Evolutionary conservation across 1,284 basidiomycete genomes (phyloP), one percentile per base, ranked within the genome.

Genomic region (Rhodofomes roseus): DNA sequence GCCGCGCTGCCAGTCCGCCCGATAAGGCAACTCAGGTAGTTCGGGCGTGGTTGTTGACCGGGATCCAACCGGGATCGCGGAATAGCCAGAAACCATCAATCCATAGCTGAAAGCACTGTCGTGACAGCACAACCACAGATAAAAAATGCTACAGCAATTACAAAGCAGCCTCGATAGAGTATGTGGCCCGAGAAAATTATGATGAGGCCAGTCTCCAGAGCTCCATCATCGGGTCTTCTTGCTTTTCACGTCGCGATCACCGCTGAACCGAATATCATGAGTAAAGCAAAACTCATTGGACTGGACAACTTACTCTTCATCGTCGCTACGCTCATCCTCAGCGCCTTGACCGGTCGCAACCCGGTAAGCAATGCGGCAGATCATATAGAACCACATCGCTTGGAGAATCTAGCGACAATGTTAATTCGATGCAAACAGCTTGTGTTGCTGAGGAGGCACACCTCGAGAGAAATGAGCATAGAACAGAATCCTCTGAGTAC

Each of bases 321-420:
- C 91, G 64, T 96, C 95, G 69, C 92, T 95, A 60, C 95, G 83
- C 25, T 79, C 80, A 69, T 98, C 96, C 51, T 93, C 87, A 1
- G 95, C 96, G 2, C 86, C 89, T 44, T 84, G 75, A 0, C 92
- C 93, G 12, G 78, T 82, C 27, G 96, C 70, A 1, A 96, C 95
- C 27, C 86, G 80, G 70, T 85, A 93, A 11, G 93, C 92, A 16
- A 98, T 84, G 29, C 86, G 83, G 66, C 87, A 84, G 62, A 96
- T 94, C 86, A 91, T 89, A 66, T 79, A 80, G 74, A 94, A 94
- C 96, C 95, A 98, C 46, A 92, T 73, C 18, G 87, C 76, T 71
- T 95, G 88, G 37, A 98, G 72, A 34, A 87, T 69, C 84, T 94
- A 73, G 12, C 73, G 60, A 56, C 66, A 39, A 12, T 44, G 25